Evolutionary conservation across 495 filamentous ascomycete genomes (phyloP).

Genomic region (Hypoxylon crocopeplum): DNA sequence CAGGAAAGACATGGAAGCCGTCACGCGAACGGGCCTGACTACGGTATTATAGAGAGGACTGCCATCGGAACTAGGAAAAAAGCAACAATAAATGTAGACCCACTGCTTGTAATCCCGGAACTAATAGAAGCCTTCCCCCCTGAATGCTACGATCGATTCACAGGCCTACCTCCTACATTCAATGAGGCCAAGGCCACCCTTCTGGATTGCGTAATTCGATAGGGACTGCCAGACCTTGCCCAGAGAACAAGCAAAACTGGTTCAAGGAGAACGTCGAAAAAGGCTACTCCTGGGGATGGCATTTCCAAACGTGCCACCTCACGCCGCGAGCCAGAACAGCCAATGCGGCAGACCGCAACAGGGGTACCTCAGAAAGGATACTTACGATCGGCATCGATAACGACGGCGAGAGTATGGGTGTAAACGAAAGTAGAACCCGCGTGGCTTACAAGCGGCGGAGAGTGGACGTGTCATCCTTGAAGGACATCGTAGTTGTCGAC

Average conservation of each 20-base stretch:
- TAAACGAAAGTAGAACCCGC: not conserved
- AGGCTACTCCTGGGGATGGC: not conserved
- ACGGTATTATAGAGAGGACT: slow-evolving; percentile 3
- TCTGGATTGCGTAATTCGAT: slow-evolving; percentile 27
- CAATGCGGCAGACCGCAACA: no score
- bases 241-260: not conserved
- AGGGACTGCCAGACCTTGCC: slow-evolving; percentile 3
- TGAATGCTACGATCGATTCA: slow-evolving; percentile 6
- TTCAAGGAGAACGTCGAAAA: slow-evolving; percentile 5
- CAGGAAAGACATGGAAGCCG: not conserved
- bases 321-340: not conserved
- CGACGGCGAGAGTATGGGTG: not conserved
- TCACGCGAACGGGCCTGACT: not conserved
- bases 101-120: slow-evolving; percentile 27
- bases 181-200: slow-evolving; percentile 18
- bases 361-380: not conserved
- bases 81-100: slow-evolving; percentile 12
- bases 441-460: not conserved
- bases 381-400: not conserved
- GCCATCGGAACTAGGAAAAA: not conserved
- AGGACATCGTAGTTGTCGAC: not conserved
- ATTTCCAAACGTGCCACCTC: no score
- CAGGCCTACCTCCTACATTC: slow-evolving; percentile 6
- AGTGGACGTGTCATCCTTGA: not conserved
- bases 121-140: slow-evolving; percentile 7